A percentile compares a stretch with the other conserved stretches of the same genome.
Evolutionary conservation across 2,329 filamentous ascomycete genomes (phyloP).

Genomic region (Venturia carpophila): DNA sequence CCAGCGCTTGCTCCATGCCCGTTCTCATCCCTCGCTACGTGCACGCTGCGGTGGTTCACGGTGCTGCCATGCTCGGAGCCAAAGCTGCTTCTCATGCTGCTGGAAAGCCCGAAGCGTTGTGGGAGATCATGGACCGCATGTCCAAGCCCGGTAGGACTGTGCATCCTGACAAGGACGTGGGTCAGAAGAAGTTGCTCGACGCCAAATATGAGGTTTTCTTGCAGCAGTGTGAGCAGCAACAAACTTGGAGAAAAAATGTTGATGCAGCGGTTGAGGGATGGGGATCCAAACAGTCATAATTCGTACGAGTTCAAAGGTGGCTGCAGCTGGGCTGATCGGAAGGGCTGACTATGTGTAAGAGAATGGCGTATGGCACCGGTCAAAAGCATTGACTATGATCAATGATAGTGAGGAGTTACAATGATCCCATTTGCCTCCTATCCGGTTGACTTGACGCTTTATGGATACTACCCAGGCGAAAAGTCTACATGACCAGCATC

Average conservation of each 20-base stretch:
- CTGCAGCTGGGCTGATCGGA: background rate
- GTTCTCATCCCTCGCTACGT: conserved; percentile 91
- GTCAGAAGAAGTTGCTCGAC: conserved; percentile 70
- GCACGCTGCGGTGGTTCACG: conserved; percentile 90
- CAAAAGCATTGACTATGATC: background rate
- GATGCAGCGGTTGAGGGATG: conserved; percentile 43
- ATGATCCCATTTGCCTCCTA: too few relatives aligned
- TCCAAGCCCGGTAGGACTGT: conserved; percentile 87
- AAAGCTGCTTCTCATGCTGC: conserved; percentile 84
- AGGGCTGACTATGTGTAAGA: background rate
- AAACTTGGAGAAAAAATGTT: conserved; percentile 69
- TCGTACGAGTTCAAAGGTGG: too few relatives aligned
- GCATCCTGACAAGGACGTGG: conserved; percentile 60
- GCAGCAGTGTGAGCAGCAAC: conserved; percentile 81
- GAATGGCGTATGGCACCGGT: background rate
- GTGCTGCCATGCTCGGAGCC: conserved; percentile 95
- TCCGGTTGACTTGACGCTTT: too few relatives aligned
- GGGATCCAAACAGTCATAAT: background rate
- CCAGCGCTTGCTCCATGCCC: conserved; percentile 83
- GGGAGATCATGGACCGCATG: conserved; percentile 97
- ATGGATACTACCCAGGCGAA: too few relatives aligned
- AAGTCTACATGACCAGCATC: too few relatives aligned
- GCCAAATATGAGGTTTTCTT: conserved; percentile 95
- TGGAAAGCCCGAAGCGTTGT: conserved; percentile 74
- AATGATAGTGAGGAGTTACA: background rate